A percentile compares a stretch with the other conserved stretches of the same genome.
Conservation (phyloP, 345 rosid species). For the Eucalyptus pauciflora region DNA sequence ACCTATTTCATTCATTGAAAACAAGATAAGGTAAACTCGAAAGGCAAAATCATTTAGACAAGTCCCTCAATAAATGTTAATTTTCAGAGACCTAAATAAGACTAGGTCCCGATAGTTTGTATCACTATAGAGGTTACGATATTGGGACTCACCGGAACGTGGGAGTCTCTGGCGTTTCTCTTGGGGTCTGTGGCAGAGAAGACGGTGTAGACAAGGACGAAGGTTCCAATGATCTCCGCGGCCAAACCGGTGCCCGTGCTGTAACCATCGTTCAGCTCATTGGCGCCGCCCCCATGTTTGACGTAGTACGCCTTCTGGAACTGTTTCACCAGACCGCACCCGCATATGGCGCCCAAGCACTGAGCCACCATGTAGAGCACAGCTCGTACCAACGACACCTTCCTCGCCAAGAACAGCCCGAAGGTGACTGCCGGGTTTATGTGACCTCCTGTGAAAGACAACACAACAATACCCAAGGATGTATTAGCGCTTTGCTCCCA, state of each 20-base stretch:
- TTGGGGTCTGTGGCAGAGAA: conserved; percentile 39
- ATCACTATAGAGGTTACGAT: neutral
- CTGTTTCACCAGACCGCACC: conserved; percentile 31
- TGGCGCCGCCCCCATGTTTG: conserved; percentile 29
- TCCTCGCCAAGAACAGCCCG: conserved; percentile 30
- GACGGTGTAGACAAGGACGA: conserved; percentile 38
- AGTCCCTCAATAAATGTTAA: neutral
- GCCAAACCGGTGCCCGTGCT: conserved; percentile 32
- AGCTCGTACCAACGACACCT: conserved; percentile 31
- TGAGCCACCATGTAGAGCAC: conserved; percentile 30
- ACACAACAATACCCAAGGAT: neutral
- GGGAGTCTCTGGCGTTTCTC: conserved; percentile 36
- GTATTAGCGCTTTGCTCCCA: neutral
- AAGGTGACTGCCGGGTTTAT: conserved; percentile 35
- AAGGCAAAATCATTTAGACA: neutral
- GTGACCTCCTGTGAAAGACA: conserved; percentile 19
- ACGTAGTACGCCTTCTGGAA: conserved; percentile 24
- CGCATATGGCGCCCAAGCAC: conserved; percentile 37
- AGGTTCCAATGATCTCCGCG: conserved; percentile 35
- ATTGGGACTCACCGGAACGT: conserved; percentile 18
- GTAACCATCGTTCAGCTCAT: conserved; percentile 8
- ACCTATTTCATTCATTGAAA: neutral
- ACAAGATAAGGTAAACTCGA: neutral
- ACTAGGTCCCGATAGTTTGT: neutral
- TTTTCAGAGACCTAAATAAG: neutral